Evolutionary conservation across 352 stramenopile genomes (phyloP).

Genomic region (Pythium utonaiense): DNA sequence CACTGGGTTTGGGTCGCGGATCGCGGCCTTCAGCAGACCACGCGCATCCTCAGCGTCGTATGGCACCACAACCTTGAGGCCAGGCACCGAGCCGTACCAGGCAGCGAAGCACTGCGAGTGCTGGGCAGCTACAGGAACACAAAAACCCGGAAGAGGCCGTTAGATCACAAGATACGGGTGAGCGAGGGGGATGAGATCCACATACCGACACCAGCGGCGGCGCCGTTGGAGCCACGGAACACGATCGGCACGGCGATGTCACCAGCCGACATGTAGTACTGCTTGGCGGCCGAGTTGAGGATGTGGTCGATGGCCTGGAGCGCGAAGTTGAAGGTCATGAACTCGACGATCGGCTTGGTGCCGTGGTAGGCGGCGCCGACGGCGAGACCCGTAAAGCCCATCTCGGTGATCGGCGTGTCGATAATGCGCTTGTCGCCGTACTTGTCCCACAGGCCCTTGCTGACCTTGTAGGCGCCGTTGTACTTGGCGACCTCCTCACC

Average conservation of each 20-base stretch:
- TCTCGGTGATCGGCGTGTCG: constrained; percentile 99
- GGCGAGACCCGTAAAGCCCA: constrained; percentile 93
- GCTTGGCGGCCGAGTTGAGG: constrained; percentile 99
- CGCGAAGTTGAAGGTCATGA: constrained; percentile 99
- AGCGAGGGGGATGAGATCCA: constrained; percentile 13
- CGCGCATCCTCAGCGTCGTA: constrained; percentile 98
- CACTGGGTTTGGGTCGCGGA: constrained; percentile 99
- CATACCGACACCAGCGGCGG: constrained; percentile 93
- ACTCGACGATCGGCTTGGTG: constrained; percentile 98
- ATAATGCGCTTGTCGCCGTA: constrained; percentile 99
- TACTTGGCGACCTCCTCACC: constrained; percentile 99
- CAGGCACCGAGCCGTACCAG: constrained; percentile 97
- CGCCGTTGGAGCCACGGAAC: constrained; percentile 98
- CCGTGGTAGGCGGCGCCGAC: constrained; percentile 96
- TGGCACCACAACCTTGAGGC: constrained; percentile 97
- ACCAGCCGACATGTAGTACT: constrained; percentile 99
- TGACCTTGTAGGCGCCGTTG: constrained; percentile 99
- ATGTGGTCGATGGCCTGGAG: constrained; percentile 99
- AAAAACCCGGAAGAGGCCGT: constrained; percentile 1
- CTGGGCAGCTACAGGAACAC: constrained; percentile 82
- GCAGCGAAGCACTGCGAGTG: constrained; percentile 99
- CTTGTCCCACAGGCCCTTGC: constrained; percentile 97
- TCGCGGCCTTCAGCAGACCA: constrained; percentile 98
- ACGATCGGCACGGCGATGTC: constrained; percentile 98
- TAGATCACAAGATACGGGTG: not conserved